Evolutionary conservation across 2,329 filamentous ascomycete species (phyloP), one percentile per base, ranked within the genome.

Genomic region (Penicillium decumbens): DNA sequence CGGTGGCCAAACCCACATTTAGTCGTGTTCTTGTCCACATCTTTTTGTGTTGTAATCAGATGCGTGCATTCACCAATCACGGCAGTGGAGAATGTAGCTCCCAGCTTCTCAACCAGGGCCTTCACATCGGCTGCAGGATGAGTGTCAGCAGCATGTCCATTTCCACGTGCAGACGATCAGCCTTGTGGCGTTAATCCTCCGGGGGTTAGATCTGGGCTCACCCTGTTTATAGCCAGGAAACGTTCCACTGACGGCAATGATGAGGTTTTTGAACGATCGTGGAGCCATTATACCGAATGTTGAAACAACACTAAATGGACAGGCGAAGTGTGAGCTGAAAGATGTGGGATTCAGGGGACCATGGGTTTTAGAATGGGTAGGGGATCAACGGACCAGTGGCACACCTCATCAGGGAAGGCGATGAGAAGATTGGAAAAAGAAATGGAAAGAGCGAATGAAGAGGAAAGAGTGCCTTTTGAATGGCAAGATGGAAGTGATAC

Each of bases 231-330:
- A 66, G 5, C 73, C 72, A 1, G 77, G 69, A 56, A 88, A 83
- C 4, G 77, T 78, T 51, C 85, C 85, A 49, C 80, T 83, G 24
- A 86, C 64, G 20, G 77, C 79, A 39, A 88, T 71, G 5, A 71
- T 54, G 6, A 62, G 44, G 0, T 62, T 55, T 41, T 67, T 66
- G 39, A 71, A 67, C 12, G 54, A 43, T n/a, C 44, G 25, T 2
- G 55, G 50, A 5, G 65, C 45, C 65, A 68, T 69, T 7, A 23
- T 39, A 40, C 18, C 20, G 3, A 18, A 33, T n/a, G 15, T n/a
- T 38, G 15, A 29, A 32, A 23, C n/a, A 15, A 35, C 3, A 15
- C 3, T 23, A 43, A 24, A 15, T 10, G 24, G 10, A 20, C 0
- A 13, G 27, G 8, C 28, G 25, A 10, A 20, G 12, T 29, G 3